A percentile compares a stretch with the other conserved stretches of the same genome.
Evolutionary conservation across 2,329 filamentous ascomycete species (phyloP).

Genomic region (Setomelanomma holmii): DNA sequence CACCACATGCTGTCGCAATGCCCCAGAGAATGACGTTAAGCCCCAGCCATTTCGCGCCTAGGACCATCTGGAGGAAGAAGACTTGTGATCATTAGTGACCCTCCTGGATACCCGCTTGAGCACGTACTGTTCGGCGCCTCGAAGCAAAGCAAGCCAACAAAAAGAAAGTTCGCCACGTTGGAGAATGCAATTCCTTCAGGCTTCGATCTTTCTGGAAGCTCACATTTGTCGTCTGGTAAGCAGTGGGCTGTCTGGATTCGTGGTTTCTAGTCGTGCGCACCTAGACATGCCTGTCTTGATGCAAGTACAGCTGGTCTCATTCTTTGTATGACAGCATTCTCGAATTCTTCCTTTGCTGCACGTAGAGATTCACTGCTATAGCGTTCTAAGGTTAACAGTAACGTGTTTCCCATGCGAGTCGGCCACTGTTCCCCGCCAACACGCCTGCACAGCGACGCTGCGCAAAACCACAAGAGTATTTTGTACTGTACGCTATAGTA

Average conservation of each 20-base stretch:
- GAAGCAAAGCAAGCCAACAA: conserved; percentile 46
- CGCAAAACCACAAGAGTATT: no score
- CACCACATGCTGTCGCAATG: conserved; percentile 55
- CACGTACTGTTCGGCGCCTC: conserved; percentile 47
- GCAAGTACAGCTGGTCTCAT: conserved; percentile 5
- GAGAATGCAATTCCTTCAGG: conserved; percentile 46
- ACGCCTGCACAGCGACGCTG: no score
- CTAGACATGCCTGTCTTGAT: conserved; percentile 4
- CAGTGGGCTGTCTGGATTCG: not conserved
- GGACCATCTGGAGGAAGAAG: conserved; percentile 55
- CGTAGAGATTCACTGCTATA: not conserved
- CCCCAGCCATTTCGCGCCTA: conserved; percentile 61
- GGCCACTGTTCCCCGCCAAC: no score
- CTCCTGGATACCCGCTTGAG: not conserved
- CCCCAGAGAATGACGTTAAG: conserved; percentile 54
- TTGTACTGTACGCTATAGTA: no score
- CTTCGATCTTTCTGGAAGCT: conserved; percentile 46
- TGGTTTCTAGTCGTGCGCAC: conserved; percentile 3
- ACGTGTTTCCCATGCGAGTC: no score
- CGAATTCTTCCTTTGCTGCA: not conserved
- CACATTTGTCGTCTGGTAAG: conserved; percentile 22
- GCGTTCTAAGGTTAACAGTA: no score
- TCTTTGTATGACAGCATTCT: not conserved
- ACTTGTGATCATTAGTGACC: not conserved
- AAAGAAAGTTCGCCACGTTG: conserved; percentile 44